Conservation (phyloP, 1,284 basidiomycete genomes). For the Albatrellus sp. region DNA sequence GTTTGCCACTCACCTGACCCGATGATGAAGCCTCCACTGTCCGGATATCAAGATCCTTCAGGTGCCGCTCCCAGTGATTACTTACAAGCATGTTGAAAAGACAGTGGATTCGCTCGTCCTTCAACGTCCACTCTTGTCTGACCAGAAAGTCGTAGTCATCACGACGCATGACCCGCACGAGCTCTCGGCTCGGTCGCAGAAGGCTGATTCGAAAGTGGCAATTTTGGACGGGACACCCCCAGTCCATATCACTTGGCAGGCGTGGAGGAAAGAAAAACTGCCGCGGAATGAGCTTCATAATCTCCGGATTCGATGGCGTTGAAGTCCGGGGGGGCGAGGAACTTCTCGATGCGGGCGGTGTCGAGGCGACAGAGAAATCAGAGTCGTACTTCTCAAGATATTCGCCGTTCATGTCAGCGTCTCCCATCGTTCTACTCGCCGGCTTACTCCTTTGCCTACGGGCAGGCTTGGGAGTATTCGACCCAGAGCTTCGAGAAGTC, state of each 20-base stretch:
- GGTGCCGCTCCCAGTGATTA: conserved; percentile 11
- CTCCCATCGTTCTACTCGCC: too few species aligned
- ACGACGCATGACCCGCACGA: conserved; percentile 8
- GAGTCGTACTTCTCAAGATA: conserved; percentile 12
- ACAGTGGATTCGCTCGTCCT: conserved; percentile 1
- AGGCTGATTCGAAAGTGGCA: conserved; percentile 16
- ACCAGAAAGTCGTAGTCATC: background rate
- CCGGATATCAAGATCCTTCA: conserved; percentile 12
- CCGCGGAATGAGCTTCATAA: background rate
- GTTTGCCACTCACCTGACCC: background rate
- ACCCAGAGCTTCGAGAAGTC: too few species aligned
- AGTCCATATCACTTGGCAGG: background rate
- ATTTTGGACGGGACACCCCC: background rate
- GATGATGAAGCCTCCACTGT: conserved; percentile 3
- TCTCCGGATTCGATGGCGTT: background rate
- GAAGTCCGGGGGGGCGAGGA: conserved; percentile 15
- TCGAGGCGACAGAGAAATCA: conserved; percentile 38
- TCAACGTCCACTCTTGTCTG: conserved; percentile 4
- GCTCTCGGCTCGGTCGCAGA: conserved; percentile 11
- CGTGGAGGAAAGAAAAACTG: background rate
- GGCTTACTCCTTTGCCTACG: too few species aligned
- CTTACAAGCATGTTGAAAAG: conserved; percentile 8
- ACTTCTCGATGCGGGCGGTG: conserved; percentile 25
- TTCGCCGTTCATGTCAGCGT: too few species aligned
- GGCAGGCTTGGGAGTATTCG: too few species aligned